phyloP scores from a whole-genome alignment of 495 filamentous ascomycete species.

The Aspergillus leporis region DNA sequence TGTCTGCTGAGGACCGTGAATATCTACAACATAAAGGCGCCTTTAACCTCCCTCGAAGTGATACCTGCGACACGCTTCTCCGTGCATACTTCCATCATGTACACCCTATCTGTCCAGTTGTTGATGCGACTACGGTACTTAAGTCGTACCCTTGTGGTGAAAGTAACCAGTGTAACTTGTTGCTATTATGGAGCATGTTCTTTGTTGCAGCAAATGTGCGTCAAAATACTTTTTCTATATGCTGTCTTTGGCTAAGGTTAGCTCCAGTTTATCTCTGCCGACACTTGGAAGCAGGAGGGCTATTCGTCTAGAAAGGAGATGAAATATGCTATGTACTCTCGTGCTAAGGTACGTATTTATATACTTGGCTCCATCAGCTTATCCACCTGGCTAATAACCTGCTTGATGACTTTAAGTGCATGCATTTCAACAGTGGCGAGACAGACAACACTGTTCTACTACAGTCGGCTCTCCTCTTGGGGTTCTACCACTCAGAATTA shows the following conservation, averaged over 20 bases:
- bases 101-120: constrained; percentile 40
- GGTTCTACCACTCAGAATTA: constrained; percentile 41
- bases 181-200: constrained; percentile 46
- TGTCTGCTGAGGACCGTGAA: constrained; percentile 29
- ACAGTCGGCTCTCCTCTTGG: constrained; percentile 39
- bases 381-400: not conserved
- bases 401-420: constrained; percentile 29
- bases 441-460: constrained; percentile 37
- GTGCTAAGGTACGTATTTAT: constrained; percentile 32
- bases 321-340: constrained; percentile 40
- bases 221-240: not conserved
- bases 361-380: not conserved
- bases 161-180: constrained; percentile 30
- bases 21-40: constrained; percentile 31
- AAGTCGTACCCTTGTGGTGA: constrained; percentile 23
- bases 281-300: constrained; percentile 30
- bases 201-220: constrained; percentile 39
- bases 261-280: constrained; percentile 27
- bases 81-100: constrained; percentile 39
- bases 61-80: constrained; percentile 28
- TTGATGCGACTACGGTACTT: constrained; percentile 35
- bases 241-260: not conserved
- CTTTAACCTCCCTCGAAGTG: constrained; percentile 25
- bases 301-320: constrained; percentile 36
- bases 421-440: constrained; percentile 36